A percentile compares a stretch with the other conserved stretches of the same genome.
Evolutionary conservation across 2,329 filamentous ascomycete species (phyloP).

Genomic region (Coccinonectria pachysandricola): DNA sequence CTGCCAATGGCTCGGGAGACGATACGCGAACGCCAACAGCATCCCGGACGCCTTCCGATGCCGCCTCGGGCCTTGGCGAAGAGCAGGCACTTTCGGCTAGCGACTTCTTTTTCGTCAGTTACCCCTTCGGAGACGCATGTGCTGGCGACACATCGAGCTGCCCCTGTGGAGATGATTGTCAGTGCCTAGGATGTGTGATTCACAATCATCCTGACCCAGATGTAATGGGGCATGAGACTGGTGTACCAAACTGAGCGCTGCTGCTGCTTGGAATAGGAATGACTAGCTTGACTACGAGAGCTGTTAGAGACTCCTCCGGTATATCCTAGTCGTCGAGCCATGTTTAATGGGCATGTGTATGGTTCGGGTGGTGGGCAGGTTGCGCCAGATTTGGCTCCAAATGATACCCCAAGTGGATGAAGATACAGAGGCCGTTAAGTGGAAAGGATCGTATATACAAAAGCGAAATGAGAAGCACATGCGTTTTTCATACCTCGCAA

Average conservation of each 20-base stretch:
- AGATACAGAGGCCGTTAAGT: too few species aligned
- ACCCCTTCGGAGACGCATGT: slow-evolving; percentile 38
- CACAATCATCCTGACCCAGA: slow-evolving; percentile 28
- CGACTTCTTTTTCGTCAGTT: slow-evolving; percentile 51
- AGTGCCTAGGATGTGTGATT: slow-evolving; percentile 47
- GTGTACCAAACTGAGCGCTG: too few species aligned
- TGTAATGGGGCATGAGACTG: too few species aligned
- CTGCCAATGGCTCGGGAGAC: slow-evolving; percentile 12
- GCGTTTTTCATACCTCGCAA: too few species aligned
- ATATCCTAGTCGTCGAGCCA: background rate
- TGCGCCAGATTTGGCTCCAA: slow-evolving; percentile 2
- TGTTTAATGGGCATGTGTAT: slow-evolving; percentile 1
- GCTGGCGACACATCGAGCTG: slow-evolving; percentile 40
- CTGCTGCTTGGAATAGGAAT: background rate
- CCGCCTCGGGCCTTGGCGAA: slow-evolving; percentile 33
- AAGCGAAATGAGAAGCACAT: too few species aligned
- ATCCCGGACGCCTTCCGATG: slow-evolving; percentile 37
- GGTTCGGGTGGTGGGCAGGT: slow-evolving; percentile 1
- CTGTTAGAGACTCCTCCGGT: slow-evolving; percentile 6
- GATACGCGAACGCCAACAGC: slow-evolving; percentile 27
- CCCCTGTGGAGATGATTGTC: slow-evolving; percentile 49
- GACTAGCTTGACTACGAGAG: background rate
- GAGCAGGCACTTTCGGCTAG: slow-evolving; percentile 40
- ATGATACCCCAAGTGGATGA: slow-evolving; percentile 4
- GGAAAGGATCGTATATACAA: too few species aligned